Evolutionary conservation across 495 filamentous ascomycete genomes (phyloP), one percentile per base, ranked within the genome.

Genomic region (Thozetella sp.): DNA sequence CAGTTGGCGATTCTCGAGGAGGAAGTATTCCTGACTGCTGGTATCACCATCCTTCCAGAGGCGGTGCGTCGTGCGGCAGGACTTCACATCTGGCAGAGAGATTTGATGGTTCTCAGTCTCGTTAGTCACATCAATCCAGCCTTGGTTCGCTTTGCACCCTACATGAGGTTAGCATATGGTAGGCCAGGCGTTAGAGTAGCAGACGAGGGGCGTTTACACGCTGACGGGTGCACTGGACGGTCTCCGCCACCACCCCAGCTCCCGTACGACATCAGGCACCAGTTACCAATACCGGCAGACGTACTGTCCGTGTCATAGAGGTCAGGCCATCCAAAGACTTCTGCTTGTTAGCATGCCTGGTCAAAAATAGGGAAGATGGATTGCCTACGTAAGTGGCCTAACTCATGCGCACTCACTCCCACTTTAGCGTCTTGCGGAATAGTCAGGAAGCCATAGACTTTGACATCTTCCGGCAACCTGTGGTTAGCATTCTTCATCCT

Each of bases 261-360:
- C 1, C 56, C 56, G 40, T 13, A 17, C 4, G 50, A 6, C 30
- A 37, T 37, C 30, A 37, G 30, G 30, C 30, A 58, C 56, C 56
- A 65, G 22, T 55, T 45, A 17, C 59, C 59, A 40, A 65, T 19
- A 15, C 62, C 62, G 3, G 15, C 15, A 25, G 37, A 53, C 9
- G 23, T 40, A 23, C 25, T 27, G 34, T 46, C 46, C 17, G 19
- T 23, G 37, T 55, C 62, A 54, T 65, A 65, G 15, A 65, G 55
- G 54, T 65, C 62, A 9, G 62, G 62, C 62, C 62, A 65, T 3
- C 43, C 13, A 37, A 65, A 65, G 25, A 65, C 46, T n/a, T n/a
- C n/a, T n/a, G n/a, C n/a, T n/a, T n/a, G n/a, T n/a, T n/a, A n/a
- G n/a, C n/a, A n/a, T n/a, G n/a, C n/a, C n/a, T n/a, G n/a, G n/a